phyloP scores from a whole-genome alignment of 2,329 filamentous ascomycete species.

The Cordyceps javanica region DNA sequence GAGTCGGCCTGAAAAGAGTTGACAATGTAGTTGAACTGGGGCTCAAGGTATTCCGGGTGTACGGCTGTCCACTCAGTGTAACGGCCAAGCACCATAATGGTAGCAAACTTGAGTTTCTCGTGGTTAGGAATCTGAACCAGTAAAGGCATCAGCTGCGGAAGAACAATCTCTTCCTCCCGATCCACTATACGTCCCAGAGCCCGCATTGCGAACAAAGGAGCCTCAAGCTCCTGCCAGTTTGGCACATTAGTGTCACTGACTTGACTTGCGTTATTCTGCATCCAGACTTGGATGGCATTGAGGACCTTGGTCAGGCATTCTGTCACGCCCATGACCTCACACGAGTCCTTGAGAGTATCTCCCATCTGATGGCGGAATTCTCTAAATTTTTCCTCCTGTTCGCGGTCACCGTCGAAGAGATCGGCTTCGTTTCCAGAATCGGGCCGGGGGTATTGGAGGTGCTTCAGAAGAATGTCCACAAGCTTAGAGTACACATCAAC shows the following conservation, averaged over 20 bases:
- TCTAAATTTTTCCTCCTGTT: slow-evolving; percentile 93
- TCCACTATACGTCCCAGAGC: slow-evolving; percentile 97
- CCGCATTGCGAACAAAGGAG: slow-evolving; percentile 88
- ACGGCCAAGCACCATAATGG: slow-evolving; percentile 92
- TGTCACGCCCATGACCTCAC: slow-evolving; percentile 89
- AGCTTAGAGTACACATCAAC: slow-evolving; percentile 80
- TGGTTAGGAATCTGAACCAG: slow-evolving; percentile 92
- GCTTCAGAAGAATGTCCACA: slow-evolving; percentile 87
- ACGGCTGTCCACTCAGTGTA: slow-evolving; percentile 98
- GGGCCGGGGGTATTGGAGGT: slow-evolving; percentile 78
- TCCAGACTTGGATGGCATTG: slow-evolving; percentile 80
- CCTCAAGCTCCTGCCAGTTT: slow-evolving; percentile 94
- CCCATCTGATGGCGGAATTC: slow-evolving; percentile 97
- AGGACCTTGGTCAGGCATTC: slow-evolving; percentile 89
- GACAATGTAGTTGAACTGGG: slow-evolving; percentile 93
- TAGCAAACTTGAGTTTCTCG: slow-evolving; percentile 96
- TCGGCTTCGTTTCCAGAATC: slow-evolving; percentile 71
- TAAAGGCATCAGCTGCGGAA: slow-evolving; percentile 87
- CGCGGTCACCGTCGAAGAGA: slow-evolving; percentile 90
- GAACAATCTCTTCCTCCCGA: slow-evolving; percentile 75
- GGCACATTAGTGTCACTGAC: slow-evolving; percentile 71
- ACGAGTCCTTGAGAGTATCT: slow-evolving; percentile 94
- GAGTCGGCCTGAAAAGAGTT: slow-evolving; percentile 84
- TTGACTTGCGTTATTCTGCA: slow-evolving; percentile 70
- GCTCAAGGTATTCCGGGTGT: slow-evolving; percentile 85